Evolutionary conservation across 2,329 filamentous ascomycete genomes (phyloP).

Genomic region (Penicillium capsulatum): DNA sequence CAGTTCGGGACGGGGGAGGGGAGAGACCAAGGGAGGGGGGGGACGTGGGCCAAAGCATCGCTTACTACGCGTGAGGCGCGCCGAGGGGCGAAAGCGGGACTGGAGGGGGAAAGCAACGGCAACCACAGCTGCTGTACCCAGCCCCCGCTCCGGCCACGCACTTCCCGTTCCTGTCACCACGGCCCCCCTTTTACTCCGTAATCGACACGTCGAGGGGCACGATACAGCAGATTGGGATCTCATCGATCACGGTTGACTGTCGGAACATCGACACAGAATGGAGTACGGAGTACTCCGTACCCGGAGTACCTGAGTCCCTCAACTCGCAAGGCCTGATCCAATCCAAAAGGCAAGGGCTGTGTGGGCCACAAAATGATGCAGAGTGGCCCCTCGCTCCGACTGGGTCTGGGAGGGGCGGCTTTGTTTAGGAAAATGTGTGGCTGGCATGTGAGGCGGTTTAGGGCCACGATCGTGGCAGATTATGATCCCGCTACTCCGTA

Average conservation of each 20-base stretch:
- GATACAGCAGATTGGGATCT: no score
- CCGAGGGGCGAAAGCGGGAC: slow-evolving; percentile 21
- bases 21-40: slow-evolving; percentile 14
- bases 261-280: no score
- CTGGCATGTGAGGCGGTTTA: slow-evolving; percentile 26
- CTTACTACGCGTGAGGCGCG: slow-evolving; percentile 20
- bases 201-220: slow-evolving; percentile 26
- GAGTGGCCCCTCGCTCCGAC: slow-evolving; percentile 15
- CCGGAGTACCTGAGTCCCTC: no score
- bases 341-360: slow-evolving; percentile 9
- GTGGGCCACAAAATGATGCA: slow-evolving; percentile 9
- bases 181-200: slow-evolving; percentile 14
- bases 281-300: no score
- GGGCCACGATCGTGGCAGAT: slow-evolving; percentile 21
- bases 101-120: slow-evolving; percentile 1
- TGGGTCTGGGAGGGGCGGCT: slow-evolving; percentile 1
- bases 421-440: slow-evolving; percentile 20
- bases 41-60: slow-evolving; percentile 23
- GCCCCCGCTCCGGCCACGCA: slow-evolving; percentile 21
- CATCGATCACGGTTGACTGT: no score
- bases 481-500: no score
- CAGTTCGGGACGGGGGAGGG: slow-evolving; percentile 16
- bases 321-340: no score
- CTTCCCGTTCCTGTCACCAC: slow-evolving; percentile 16
- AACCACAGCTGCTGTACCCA: slow-evolving; percentile 4